Evolutionary conservation across 441 rosid species (phyloP).

Genomic region (Syzygium malaccense): DNA sequence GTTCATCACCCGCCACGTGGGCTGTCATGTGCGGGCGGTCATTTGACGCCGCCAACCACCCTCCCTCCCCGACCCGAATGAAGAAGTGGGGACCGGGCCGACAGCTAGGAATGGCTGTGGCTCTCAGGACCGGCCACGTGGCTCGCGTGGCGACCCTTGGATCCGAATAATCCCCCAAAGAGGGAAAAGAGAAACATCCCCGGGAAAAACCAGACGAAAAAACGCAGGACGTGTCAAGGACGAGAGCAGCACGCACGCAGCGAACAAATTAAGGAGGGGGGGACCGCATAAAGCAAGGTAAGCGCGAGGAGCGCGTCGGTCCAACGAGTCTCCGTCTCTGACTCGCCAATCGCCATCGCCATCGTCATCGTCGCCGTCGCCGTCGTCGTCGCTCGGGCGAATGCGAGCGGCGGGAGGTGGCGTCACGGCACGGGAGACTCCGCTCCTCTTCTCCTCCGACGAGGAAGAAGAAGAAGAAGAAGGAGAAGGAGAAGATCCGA

Average conservation of each 20-base stretch:
- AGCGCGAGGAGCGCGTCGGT: background rate
- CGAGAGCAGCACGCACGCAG: too few relatives aligned
- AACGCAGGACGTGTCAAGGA: background rate
- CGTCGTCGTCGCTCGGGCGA: background rate
- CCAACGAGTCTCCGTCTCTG: background rate
- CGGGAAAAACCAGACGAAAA: too few relatives aligned
- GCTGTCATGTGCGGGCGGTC: background rate
- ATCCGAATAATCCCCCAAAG: background rate
- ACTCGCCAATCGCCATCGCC: background rate
- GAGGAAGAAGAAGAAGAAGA: constrained; percentile 7
- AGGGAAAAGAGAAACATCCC: too few relatives aligned
- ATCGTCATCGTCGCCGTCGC: background rate
- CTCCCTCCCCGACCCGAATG: background rate
- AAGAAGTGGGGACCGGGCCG: too few relatives aligned
- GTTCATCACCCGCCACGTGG: background rate
- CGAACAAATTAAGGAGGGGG: too few relatives aligned
- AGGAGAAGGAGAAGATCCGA: background rate
- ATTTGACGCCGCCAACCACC: background rate
- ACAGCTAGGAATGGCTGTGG: too few relatives aligned
- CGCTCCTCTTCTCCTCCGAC: background rate
- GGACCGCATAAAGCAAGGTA: background rate
- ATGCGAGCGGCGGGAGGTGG: background rate
- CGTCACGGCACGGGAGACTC: background rate
- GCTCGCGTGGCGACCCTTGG: background rate
- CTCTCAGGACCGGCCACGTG: background rate